Percentiles rank a stretch among this genome's conserved stretches.
These are phyloP conservation scores for Rhizopogon vesiculosus DNA, from an alignment of 768 basidiomycete species.

Conservation along the genomic window DNA sequence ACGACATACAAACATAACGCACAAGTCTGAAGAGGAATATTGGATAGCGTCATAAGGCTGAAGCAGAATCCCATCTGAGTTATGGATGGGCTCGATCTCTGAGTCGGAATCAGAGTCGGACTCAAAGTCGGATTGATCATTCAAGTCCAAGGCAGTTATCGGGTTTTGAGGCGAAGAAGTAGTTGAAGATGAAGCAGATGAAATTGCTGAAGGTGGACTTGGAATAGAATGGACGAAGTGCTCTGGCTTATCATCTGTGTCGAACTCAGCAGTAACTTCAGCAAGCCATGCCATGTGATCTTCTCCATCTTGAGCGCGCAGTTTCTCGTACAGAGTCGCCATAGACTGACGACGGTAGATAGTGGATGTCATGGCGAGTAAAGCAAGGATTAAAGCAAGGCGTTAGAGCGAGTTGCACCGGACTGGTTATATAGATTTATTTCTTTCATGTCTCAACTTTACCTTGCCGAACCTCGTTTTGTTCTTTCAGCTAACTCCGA, in stretches of 20 bases:
- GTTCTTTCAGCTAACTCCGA: slow-evolving; percentile 35
- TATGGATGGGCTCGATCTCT: slow-evolving; percentile 18
- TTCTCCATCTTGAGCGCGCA: slow-evolving; percentile 29
- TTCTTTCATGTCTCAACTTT: slow-evolving; percentile 35
- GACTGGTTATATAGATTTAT: slow-evolving; percentile 28
- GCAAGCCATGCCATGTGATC: slow-evolving; percentile 29
- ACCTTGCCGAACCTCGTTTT: slow-evolving; percentile 37
- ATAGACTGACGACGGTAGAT: slow-evolving; percentile 31
- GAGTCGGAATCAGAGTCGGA: slow-evolving; percentile 26
- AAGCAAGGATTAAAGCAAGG: neutral
- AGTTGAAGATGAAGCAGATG: slow-evolving; percentile 23
- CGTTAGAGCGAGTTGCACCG: neutral
- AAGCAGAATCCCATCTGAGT: neutral
- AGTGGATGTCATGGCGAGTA: slow-evolving; percentile 21
- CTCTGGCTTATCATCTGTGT: slow-evolving; percentile 27
- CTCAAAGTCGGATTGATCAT: slow-evolving; percentile 15
- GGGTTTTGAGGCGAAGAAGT: slow-evolving; percentile 15
- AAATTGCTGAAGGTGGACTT: slow-evolving; percentile 20
- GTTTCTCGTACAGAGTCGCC: slow-evolving; percentile 31
- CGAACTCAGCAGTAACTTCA: slow-evolving; percentile 21
- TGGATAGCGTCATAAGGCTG: neutral
- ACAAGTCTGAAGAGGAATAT: slow-evolving; percentile 20
- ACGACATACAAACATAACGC: slow-evolving; percentile 5
- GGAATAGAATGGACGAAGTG: slow-evolving; percentile 15
- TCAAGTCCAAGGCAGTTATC: neutral